phyloP scores from a whole-genome alignment of 768 basidiomycete species.

The Pleurotus platypus region DNA sequence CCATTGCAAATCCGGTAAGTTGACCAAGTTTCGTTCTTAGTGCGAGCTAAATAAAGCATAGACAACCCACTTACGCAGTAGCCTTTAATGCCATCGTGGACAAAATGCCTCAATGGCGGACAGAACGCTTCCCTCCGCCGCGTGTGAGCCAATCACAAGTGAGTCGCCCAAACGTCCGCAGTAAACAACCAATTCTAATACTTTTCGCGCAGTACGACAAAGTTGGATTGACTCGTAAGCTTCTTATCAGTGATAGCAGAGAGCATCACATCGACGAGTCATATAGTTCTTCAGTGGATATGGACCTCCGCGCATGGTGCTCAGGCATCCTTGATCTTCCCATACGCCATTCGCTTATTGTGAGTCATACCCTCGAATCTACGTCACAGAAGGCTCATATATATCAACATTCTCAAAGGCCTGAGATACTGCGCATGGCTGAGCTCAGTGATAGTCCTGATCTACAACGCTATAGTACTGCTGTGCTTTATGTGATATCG shows the following conservation, averaged over 20 bases:
- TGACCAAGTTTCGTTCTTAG: constrained; percentile 6
- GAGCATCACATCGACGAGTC: constrained; percentile 14
- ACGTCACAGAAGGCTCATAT: neutral
- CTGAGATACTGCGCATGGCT: constrained; percentile 86
- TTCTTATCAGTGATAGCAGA: neutral
- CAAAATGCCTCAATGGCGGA: constrained; percentile 66
- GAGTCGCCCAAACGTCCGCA: constrained; percentile 12
- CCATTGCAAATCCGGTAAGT: constrained; percentile 59
- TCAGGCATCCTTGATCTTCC: constrained; percentile 72
- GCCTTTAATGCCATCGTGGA: constrained; percentile 54
- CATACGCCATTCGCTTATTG: constrained; percentile 76
- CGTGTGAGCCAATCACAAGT: constrained; percentile 81
- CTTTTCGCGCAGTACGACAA: constrained; percentile 67
- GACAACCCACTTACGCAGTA: constrained; percentile 52
- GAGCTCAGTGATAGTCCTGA: constrained; percentile 86
- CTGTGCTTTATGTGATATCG: constrained; percentile 78
- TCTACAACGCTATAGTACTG: constrained; percentile 75
- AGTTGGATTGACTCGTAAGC: constrained; percentile 76
- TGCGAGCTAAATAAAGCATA: constrained; percentile 20
- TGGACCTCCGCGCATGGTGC: constrained; percentile 75
- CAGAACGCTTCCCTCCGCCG: constrained; percentile 79
- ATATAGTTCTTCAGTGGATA: constrained; percentile 74
- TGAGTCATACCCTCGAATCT: constrained; percentile 33
- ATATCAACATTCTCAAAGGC: constrained; percentile 40
- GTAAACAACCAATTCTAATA: constrained; percentile 9